Percentiles rank a stretch among this genome's conserved stretches.
Evolutionary conservation across 331 rosid species (phyloP).

Genomic region (Quercus phellos): DNA sequence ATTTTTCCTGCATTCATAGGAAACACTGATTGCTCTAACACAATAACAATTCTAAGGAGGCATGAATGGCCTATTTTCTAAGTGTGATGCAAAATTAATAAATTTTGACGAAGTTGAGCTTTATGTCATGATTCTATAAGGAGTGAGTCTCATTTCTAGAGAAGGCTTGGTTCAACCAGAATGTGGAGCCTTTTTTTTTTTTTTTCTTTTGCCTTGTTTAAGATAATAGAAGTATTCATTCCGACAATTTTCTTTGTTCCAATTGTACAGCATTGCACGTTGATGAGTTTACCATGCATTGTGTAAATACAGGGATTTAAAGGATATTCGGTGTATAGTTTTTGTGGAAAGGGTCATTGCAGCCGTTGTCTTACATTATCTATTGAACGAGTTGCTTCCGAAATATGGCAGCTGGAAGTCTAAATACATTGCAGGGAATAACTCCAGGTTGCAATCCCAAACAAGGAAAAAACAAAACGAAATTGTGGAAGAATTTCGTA

Average conservation of each 20-base stretch:
- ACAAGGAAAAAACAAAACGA: constrained; percentile 59
- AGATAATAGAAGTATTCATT: neutral
- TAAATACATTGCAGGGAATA: constrained; percentile 68
- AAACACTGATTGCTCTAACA: neutral
- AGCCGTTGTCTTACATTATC: constrained; percentile 51
- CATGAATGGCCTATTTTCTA: neutral
- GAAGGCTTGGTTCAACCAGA: neutral
- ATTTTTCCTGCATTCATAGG: neutral
- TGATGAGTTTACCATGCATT: constrained; percentile 6
- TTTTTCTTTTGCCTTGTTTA: neutral
- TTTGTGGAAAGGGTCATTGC: constrained; percentile 77
- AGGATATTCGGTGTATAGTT: constrained; percentile 70
- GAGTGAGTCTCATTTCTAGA: neutral
- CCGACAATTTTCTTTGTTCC: neutral
- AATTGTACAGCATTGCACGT: too few relatives aligned
- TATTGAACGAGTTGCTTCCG: constrained; percentile 60
- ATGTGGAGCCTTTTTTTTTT: neutral
- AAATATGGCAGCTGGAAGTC: constrained; percentile 63
- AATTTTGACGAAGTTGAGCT: neutral
- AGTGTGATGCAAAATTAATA: neutral
- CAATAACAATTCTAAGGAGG: neutral
- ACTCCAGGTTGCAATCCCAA: constrained; percentile 42
- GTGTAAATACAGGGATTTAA: constrained; percentile 36
- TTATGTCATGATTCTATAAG: neutral
- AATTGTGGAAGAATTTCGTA: constrained; percentile 75